Conservation (phyloP, 2,329 filamentous ascomycete genomes). For the Verticillium dahliae region DNA sequence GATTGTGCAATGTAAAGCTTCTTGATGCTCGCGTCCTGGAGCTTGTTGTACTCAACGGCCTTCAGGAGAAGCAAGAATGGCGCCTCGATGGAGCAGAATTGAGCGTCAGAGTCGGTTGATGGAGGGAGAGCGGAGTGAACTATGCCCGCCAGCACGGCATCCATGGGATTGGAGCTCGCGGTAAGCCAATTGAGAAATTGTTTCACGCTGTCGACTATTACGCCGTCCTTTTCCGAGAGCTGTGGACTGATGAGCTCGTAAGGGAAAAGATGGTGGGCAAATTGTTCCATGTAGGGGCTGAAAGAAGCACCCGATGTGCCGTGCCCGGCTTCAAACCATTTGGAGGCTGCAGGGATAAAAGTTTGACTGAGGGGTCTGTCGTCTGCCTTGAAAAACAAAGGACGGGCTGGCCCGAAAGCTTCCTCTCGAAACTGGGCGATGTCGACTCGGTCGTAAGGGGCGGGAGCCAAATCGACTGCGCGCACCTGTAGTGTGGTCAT, state of each 20-base stretch:
- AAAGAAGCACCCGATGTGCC: slow-evolving; percentile 8
- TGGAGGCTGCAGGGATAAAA: slow-evolving; percentile 13
- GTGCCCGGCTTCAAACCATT: slow-evolving; percentile 18
- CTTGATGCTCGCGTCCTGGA: slow-evolving; percentile 8
- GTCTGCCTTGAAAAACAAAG: slow-evolving; percentile 12
- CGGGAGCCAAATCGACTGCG: neutral
- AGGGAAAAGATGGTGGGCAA: slow-evolving; percentile 14
- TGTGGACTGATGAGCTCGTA: slow-evolving; percentile 21
- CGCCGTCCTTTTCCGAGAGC: slow-evolving; percentile 3
- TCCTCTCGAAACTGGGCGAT: slow-evolving; percentile 3
- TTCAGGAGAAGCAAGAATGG: slow-evolving; percentile 60
- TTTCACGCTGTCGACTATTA: slow-evolving; percentile 1
- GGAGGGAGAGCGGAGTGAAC: slow-evolving; percentile 18
- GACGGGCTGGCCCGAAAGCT: slow-evolving; percentile 2
- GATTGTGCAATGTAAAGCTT: slow-evolving; percentile 85
- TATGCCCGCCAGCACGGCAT: slow-evolving; percentile 23
- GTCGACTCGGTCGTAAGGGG: slow-evolving; percentile 1
- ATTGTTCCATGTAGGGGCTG: slow-evolving; percentile 12
- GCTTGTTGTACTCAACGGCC: slow-evolving; percentile 40
- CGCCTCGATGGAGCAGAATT: slow-evolving; percentile 52
- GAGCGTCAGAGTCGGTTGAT: slow-evolving; percentile 14
- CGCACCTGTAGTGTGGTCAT: neutral
- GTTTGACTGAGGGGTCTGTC: slow-evolving; percentile 11
- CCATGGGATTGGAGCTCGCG: slow-evolving; percentile 13
- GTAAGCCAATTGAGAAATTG: slow-evolving; percentile 11